Evolutionary conservation across 2,329 filamentous ascomycete genomes (phyloP).

Genomic region (Stagonosporopsis vannaccii): DNA sequence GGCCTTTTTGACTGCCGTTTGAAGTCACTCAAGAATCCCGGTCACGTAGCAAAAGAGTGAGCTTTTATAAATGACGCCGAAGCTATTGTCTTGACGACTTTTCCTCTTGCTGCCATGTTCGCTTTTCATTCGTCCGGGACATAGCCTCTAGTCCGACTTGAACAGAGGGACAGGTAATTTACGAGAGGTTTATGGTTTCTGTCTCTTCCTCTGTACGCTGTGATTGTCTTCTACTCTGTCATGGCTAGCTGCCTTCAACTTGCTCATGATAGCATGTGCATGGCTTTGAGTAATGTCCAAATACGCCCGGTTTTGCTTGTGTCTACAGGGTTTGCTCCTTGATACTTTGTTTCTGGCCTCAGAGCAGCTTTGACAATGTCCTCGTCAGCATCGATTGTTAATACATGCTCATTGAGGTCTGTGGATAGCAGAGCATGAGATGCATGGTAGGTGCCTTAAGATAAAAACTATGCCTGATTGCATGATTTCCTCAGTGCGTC

Average conservation of each 20-base stretch:
- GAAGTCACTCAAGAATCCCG: not conserved
- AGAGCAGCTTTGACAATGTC: too few species aligned
- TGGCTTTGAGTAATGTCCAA: too few species aligned
- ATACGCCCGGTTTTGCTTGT: too few species aligned
- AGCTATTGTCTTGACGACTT: not conserved
- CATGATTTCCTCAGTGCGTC: too few species aligned
- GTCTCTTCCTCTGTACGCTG: not conserved
- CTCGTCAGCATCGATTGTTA: too few species aligned
- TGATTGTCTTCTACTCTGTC: not conserved
- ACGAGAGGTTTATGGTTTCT: not conserved
- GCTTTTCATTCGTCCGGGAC: not conserved
- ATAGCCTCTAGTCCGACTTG: not conserved
- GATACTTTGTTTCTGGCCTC: not conserved
- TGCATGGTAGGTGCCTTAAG: too few species aligned
- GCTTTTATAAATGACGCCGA: not conserved
- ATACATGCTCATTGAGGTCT: too few species aligned
- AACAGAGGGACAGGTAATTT: not conserved
- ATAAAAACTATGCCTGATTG: too few species aligned
- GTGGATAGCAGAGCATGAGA: too few species aligned
- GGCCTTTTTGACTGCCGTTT: too few species aligned
- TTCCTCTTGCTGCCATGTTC: not conserved
- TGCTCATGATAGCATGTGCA: not conserved
- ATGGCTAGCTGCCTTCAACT: not conserved
- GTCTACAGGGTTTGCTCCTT: not conserved
- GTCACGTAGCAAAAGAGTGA: not conserved